Evolutionary conservation across 1,139 yeast genomes (phyloP), one percentile per base, ranked within the genome.

Genomic region (Debaryomyces udenii): DNA sequence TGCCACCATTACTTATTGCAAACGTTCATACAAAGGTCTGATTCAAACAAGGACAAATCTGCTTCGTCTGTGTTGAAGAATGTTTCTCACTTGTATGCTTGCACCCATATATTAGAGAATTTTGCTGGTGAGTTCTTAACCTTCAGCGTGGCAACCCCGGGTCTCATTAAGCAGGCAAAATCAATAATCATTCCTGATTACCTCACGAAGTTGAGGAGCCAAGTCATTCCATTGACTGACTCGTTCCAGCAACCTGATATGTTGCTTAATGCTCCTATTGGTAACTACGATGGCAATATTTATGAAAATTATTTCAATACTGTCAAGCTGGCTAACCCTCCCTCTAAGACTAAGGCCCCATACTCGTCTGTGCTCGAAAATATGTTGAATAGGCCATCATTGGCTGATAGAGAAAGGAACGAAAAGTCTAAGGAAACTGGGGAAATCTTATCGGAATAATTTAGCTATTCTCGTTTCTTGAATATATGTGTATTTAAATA

Each of bases 71-170:
- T 56, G 46, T 62, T 69, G 57, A 53, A 50, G 35, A 50, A 57
- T 37, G 55, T 66, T 56, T 68, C 65, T 37, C 57, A 56, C 52
- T 64, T 86, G 47, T 87, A 83, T 61, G 85, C 89, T 2, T 68
- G 87, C 38, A 74, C 86, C 57, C 78, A 86, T 48, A 77, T 89
- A 49, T 65, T 70, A 57, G 95, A 89, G 57, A 78, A 78, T 47
- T 88, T 83, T 64, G 76, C 90, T 27, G 87, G 93, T 44, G 76
- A 80, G 39, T 90, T 89, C 70, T 73, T 88, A 60, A 87, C 86
- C 55, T 80, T 70, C 57, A 70, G 79, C 26, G 79, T 85, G 45
- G 48, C 47, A 26, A 60, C 69, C 4, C 66, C 80, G 10, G 66
- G 67, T 11, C 66, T 71, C 39, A 69, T 80, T 48, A 68, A 76